Evolutionary conservation across 768 basidiomycete species (phyloP).

Genomic region (Cystofilobasidium bisporidii): DNA sequence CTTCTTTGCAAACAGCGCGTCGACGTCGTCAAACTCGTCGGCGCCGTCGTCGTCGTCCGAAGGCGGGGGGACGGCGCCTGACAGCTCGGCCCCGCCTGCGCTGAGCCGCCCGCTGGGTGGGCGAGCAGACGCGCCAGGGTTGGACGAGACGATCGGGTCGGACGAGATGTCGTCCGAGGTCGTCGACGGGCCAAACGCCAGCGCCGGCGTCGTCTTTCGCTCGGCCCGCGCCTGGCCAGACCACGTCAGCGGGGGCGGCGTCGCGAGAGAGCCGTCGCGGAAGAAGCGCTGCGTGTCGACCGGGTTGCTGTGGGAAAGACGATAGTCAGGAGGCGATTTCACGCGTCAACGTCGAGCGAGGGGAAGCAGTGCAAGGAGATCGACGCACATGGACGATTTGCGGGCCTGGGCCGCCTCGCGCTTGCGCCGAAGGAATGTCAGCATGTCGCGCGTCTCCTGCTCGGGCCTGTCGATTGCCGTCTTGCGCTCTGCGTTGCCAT

Average conservation of each 20-base stretch:
- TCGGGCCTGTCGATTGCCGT: slow-evolving; percentile 9
- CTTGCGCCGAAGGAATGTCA: slow-evolving; percentile 3
- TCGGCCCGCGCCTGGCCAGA: neutral
- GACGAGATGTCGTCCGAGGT: neutral
- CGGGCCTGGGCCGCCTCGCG: neutral
- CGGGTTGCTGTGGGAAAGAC: neutral
- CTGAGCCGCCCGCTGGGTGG: too few relatives aligned
- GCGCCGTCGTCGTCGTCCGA: neutral
- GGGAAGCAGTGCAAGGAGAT: too few relatives aligned
- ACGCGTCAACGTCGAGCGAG: neutral
- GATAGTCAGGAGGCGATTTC: neutral
- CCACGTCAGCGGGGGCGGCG: neutral
- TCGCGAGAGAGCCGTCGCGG: neutral
- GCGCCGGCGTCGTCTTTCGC: neutral
- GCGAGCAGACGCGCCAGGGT: neutral
- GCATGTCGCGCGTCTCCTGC: slow-evolving; percentile 5
- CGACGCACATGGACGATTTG: neutral
- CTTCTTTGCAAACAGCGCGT: neutral
- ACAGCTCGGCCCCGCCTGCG: neutral
- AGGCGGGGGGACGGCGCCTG: neutral
- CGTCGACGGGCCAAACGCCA: neutral
- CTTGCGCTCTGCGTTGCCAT: neutral
- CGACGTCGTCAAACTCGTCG: neutral
- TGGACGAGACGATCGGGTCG: slow-evolving; percentile 8
- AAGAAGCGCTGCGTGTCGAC: slow-evolving; percentile 7